Base-by-base conservation (phyloP, 345 rosid species). In the Populus deltoides region DNA sequence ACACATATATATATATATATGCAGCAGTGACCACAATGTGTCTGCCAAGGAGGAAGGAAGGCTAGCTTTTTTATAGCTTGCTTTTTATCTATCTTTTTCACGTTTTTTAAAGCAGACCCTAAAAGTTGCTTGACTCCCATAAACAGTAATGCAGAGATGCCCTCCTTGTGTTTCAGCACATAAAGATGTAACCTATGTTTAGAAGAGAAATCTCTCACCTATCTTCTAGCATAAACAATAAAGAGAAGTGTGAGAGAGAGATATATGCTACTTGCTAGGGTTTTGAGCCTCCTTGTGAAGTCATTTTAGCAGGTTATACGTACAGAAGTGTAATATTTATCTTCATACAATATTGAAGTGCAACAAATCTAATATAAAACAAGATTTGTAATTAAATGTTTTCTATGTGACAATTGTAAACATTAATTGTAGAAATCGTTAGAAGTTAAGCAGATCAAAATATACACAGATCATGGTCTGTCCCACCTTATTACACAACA, bases 81-180 rank as follows among this genome's bases (percentile, higher is more conserved):
- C 72, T 65, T 74, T 73, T 20, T 38, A 39, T 55, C 73, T 65
- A 20, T 73, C 74, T 77, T 67, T 72, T 79, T 81, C 83, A 76
- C 75, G 2, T 41, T 66, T 73, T 78, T 79, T 33, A 73, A 81
- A 80, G 79, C 75, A 59, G 45, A 33, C 20, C 45, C 57, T 36
- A 51, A 77, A 80, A 75, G 75, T 69, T 78, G 73, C 74, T 80
- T 74, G 81, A 78, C 71, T 79, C 74, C 83, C 74, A 80, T 83
- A 83, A 73, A 73, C 70, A 71, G 90, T 65, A 82, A 78, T 66
- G 73, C 78, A 57, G 68, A 77, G 82, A 83, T 81, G 77, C 87
- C 77, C 47, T 66, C 45, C 77, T 66, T 75, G 77, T 68, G 81
- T 80, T 79, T 81, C 83, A 82, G 83, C 77, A 24, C 83, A 67